Base-by-base conservation (phyloP, 2,329 filamentous ascomycete species). In the Aureobasidium sp. region DNA sequence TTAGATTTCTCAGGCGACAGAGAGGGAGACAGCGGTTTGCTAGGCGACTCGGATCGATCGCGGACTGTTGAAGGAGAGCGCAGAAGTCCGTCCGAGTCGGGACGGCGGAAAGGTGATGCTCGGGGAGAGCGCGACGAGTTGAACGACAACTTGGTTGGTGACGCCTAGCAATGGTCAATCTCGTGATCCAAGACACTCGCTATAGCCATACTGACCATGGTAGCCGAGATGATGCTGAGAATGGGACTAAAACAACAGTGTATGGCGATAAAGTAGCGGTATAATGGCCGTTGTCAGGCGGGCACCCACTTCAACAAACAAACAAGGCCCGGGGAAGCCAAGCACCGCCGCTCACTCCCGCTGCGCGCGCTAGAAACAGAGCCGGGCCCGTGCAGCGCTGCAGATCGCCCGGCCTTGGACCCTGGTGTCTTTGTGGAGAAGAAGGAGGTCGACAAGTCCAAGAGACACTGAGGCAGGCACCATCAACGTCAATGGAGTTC, bases 71-170 rank as follows among this genome's bases (percentile, higher is more conserved):
- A 75, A 4, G 75, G 74, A 22, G 76, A 76, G 52, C 66, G 66
- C 24, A 68, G 64, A 31, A 72, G 67, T 15, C 19, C 56, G 47
- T 76, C 74, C 58, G 76, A 76, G 63, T 74, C 74, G 17, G 75
- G 73, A 31, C 76, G 72, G 62, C 75, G 72, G 66, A 78, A 78
- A 47, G 76, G 76, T 61, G 76, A 78, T 50, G 74, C 71, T 65
- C 76, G 75, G 17, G 73, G 71, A 67, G 73, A 75, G 67, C 76
- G 75, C 31, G 73, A 71, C 67, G 73, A 75, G 67, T 74, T 75
- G 70, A 77, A 77, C 67, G 75, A 76, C 64, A 78, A 39, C 35
- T 53, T 63, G 40, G 56, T 50, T n/a, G 54, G 62, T 31, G 62
- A 63, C 14, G 62, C 19, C 56, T 60, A 35, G 19, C 6, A 3